phyloP scores from a whole-genome alignment of 2,329 filamentous ascomycete species.

The Grosmannia clavigera region DNA sequence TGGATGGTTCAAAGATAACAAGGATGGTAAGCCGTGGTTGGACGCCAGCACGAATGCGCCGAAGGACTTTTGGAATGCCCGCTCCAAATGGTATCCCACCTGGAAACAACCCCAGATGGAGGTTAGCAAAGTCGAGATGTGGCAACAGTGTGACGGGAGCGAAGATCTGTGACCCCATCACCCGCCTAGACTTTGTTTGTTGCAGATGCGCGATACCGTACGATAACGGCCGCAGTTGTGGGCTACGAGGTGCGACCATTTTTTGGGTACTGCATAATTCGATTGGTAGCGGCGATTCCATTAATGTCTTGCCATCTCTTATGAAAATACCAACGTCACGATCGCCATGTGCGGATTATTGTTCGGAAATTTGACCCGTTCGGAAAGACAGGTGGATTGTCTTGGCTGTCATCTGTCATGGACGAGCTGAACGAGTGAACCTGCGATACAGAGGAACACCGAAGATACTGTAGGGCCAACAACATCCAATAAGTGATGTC shows the following conservation, averaged over 20 bases:
- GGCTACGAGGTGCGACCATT: background rate
- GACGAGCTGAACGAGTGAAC: background rate
- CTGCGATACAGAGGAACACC: background rate
- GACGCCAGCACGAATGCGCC: conserved; percentile 53
- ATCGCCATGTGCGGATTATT: background rate
- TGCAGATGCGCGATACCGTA: background rate
- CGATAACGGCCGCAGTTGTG: background rate
- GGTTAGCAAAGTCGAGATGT: conserved; percentile 57
- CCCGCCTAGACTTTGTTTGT: background rate
- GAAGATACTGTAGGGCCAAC: background rate
- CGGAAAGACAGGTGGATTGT: background rate
- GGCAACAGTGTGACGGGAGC: conserved; percentile 54
- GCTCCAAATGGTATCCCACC: conserved; percentile 53
- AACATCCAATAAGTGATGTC: background rate
- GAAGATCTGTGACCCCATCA: conserved; percentile 31
- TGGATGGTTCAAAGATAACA: conserved; percentile 70
- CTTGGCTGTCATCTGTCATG: background rate
- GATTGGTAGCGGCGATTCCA: background rate
- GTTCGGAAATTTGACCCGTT: background rate
- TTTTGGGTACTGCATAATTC: background rate
- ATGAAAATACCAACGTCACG: background rate
- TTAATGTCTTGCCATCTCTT: background rate
- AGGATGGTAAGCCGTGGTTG: conserved; percentile 66
- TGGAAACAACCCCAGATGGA: conserved; percentile 59
- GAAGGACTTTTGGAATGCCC: conserved; percentile 65